Evolutionary conservation across 768 basidiomycete genomes (phyloP), one percentile per base, ranked within the genome.

Genomic region (Kwoniella newhampshirensis): DNA sequence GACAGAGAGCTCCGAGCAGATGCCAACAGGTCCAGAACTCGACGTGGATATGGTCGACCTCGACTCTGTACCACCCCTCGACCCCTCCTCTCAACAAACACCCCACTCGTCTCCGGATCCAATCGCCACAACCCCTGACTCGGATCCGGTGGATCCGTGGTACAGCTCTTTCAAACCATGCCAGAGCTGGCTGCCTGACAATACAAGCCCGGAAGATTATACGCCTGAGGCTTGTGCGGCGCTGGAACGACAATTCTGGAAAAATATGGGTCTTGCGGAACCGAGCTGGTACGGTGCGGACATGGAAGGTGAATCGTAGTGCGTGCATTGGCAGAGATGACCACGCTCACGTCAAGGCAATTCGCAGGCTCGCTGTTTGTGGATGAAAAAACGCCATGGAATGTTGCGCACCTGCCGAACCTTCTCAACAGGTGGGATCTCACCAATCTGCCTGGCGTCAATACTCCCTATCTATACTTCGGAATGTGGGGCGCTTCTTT

Each of bases 401-500:
- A 99, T 71, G 93, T 98, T n/a, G 91, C 87, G 0, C 82, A 85
- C 73, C 83, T 99, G 11, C 87, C 87, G 27, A 96, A 93, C 36
- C 82, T 90, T 1, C 83, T 99, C 21, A 85, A 87, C 9, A 85
- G 91, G 3, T 79, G 96, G 0, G 71, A 83, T 12, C 81, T 85
- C 6, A 78, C 81, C 36, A 83, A 86, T 50, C 79, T 99, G 25
- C 93, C 94, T 0, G 96, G 96, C 8, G 96, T 99, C 45, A 98
- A 98, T 71, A 87, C 91, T 2, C 94, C 94, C 0, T 98, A 98
- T 74, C 83, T 98, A 1, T 98, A 98, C 77, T 98, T 93, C 74
- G 96, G 96, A 62, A 98, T 97, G 93, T 99, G 96, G 96, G 82
- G 92, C 48, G 94, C 94, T 21, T 91, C 91, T 0, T 98, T 98